A percentile compares a stretch with the other conserved stretches of the same genome.
Evolutionary conservation across 148 eudicot species (phyloP).

Genomic region (Persicaria maculosa): DNA sequence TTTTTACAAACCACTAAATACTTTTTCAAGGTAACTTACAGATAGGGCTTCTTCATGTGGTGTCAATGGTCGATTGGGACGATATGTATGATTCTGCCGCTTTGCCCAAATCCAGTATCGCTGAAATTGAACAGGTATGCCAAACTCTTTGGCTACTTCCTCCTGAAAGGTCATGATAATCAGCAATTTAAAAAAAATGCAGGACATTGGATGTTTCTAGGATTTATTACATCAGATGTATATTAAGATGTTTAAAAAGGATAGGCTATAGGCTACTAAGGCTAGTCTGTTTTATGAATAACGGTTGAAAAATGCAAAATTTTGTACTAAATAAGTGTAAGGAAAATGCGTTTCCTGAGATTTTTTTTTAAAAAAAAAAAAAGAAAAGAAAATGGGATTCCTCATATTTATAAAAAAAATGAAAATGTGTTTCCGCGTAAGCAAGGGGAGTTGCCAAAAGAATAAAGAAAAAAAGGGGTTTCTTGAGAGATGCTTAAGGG

Average conservation of each 20-base stretch:
- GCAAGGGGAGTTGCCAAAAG: too few relatives aligned
- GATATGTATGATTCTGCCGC: conserved; percentile 78
- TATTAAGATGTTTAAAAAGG: background rate
- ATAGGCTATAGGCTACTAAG: background rate
- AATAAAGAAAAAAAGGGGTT: background rate
- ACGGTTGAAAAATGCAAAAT: background rate
- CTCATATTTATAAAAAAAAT: background rate
- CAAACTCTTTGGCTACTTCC: conserved; percentile 79
- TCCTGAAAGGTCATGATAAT: conserved; percentile 35
- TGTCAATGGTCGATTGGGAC: conserved; percentile 69
- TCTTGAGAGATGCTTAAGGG: background rate
- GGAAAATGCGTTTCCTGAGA: background rate
- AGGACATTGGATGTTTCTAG: background rate
- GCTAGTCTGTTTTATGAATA: background rate
- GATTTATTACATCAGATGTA: background rate
- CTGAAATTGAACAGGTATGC: conserved; percentile 69
- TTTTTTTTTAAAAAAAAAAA: too few relatives aligned
- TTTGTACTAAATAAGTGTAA: background rate
- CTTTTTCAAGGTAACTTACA: conserved; percentile 26
- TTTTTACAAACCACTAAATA: background rate
- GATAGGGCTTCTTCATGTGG: conserved; percentile 61
- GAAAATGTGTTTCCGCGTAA: too few relatives aligned
- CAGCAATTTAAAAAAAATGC: background rate
- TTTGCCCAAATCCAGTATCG: conserved; percentile 88
- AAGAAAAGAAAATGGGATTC: too few relatives aligned